A percentile compares a stretch with the other conserved stretches of the same genome.
These are phyloP conservation scores for Metschnikowia chrysomelidarum DNA, from an alignment of 805 yeast species.

Conservation along the genomic window DNA sequence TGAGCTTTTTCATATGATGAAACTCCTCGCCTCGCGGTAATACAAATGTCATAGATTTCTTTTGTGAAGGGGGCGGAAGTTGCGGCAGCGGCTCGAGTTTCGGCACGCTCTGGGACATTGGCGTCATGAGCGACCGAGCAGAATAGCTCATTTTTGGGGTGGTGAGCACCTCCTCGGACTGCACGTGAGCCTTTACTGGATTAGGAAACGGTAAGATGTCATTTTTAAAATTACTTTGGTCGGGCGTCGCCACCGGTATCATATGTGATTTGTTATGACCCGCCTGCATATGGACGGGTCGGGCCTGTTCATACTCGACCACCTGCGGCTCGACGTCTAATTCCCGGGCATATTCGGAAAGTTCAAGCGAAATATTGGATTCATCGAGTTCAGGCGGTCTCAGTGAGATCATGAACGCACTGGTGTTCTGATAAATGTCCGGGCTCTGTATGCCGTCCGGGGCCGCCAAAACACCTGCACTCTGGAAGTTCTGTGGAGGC, in stretches of 20 bases:
- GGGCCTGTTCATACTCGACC: slow-evolving; percentile 11
- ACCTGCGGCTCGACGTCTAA: slow-evolving; percentile 18
- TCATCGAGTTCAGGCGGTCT: slow-evolving; percentile 10
- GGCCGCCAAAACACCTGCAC: not conserved
- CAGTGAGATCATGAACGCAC: slow-evolving; percentile 18
- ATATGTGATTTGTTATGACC: slow-evolving; percentile 2
- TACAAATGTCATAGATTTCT: slow-evolving; percentile 27
- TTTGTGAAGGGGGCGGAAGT: slow-evolving; percentile 33
- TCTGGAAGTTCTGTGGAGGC: not conserved
- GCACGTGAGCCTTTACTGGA: slow-evolving; percentile 16
- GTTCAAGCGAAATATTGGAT: slow-evolving; percentile 14
- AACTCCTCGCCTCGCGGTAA: slow-evolving; percentile 35
- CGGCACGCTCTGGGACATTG: slow-evolving; percentile 4
- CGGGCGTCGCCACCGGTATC: slow-evolving; percentile 3
- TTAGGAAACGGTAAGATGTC: slow-evolving; percentile 14
- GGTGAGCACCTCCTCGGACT: slow-evolving; percentile 13
- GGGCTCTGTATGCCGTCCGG: not conserved
- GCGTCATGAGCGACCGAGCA: slow-evolving; percentile 8
- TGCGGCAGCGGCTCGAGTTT: slow-evolving; percentile 35
- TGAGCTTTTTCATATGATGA: slow-evolving; percentile 30
- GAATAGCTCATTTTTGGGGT: slow-evolving; percentile 6
- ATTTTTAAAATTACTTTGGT: not conserved
- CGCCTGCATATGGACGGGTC: slow-evolving; percentile 9
- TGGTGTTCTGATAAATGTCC: slow-evolving; percentile 14
- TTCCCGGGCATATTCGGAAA: slow-evolving; percentile 17